phyloP scores from a whole-genome alignment of 306 rosid species.

The Casuarina cunninghamiana region DNA sequence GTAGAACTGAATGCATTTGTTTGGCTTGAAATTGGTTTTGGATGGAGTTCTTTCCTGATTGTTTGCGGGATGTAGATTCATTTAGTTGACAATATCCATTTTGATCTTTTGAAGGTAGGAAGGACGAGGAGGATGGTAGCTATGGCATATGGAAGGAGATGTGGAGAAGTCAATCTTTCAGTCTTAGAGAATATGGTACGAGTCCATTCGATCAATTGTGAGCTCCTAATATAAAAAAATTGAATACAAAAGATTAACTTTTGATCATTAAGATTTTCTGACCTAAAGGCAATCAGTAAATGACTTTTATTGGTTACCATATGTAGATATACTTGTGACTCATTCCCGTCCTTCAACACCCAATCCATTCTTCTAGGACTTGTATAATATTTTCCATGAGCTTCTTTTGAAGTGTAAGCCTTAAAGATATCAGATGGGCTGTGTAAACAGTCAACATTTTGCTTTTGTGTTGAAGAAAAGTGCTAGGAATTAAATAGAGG shows the following conservation, averaged over 20 bases:
- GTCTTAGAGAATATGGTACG: slow-evolving; percentile 82
- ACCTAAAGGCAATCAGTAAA: not conserved
- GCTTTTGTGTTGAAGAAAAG: not conserved
- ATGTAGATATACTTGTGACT: not conserved
- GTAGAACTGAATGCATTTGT: slow-evolving; percentile 14
- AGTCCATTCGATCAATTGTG: not conserved
- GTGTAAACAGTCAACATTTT: not conserved
- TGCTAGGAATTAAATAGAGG: not conserved
- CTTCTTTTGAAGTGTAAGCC: not conserved
- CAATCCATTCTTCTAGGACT: not conserved
- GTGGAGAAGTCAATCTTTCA: slow-evolving; percentile 81
- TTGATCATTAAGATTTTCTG: not conserved
- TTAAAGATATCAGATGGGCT: not conserved
- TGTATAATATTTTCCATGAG: not conserved
- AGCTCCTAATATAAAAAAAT: not conserved
- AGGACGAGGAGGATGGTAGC: slow-evolving; percentile 78
- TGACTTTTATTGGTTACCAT: not conserved
- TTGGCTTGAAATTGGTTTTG: slow-evolving; percentile 13
- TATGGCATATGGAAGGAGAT: slow-evolving; percentile 73
- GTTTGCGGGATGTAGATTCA: slow-evolving; percentile 25
- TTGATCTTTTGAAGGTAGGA: slow-evolving; percentile 73
- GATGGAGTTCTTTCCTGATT: slow-evolving; percentile 2
- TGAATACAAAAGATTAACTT: not conserved
- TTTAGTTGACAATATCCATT: slow-evolving; percentile 27
- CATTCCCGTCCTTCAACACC: not conserved